These are phyloP conservation scores for Gynandropsis gynandra DNA, from an alignment of 345 rosid species.

Conservation along the genomic window DNA sequence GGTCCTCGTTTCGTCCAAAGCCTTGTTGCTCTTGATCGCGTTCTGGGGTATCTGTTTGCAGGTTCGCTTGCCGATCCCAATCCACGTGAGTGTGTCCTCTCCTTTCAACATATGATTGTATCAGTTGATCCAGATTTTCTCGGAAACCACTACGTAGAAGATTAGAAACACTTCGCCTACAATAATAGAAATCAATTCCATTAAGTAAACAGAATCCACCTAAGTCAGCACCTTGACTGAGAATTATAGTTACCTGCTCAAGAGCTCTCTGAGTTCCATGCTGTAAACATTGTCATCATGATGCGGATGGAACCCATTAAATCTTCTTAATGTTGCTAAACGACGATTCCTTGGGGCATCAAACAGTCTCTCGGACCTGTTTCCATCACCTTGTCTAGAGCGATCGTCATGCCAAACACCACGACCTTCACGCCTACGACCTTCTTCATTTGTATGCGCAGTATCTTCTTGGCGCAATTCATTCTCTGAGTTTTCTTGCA, in stretches of 20 bases:
- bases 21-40: constrained; percentile 40
- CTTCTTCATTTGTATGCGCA: constrained; percentile 41
- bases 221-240: neutral
- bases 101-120: constrained; percentile 91
- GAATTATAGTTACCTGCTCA: constrained; percentile 60
- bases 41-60: constrained; percentile 54
- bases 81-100: constrained; percentile 78
- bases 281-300: constrained; percentile 93
- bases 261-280: constrained; percentile 93
- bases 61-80: constrained; percentile 84
- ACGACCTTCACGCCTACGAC: constrained; percentile 36
- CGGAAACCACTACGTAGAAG: constrained; percentile 98
- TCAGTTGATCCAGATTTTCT: constrained; percentile 92
- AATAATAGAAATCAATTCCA: constrained; percentile 16
- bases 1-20: constrained; percentile 39
- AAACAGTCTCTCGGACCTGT: constrained; percentile 55
- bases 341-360: constrained; percentile 62
- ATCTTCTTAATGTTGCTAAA: constrained; percentile 55
- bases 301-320: constrained; percentile 83
- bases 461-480: constrained; percentile 48
- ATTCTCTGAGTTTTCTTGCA: constrained; percentile 46
- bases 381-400: constrained; percentile 47
- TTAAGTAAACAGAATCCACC: constrained; percentile 8
- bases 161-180: constrained; percentile 94
- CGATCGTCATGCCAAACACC: constrained; percentile 53